A percentile compares a stretch with the other conserved stretches of the same genome.
Conservation (phyloP, 371 early-diverging fungal genomes). For the Actinomucor elegans region DNA sequence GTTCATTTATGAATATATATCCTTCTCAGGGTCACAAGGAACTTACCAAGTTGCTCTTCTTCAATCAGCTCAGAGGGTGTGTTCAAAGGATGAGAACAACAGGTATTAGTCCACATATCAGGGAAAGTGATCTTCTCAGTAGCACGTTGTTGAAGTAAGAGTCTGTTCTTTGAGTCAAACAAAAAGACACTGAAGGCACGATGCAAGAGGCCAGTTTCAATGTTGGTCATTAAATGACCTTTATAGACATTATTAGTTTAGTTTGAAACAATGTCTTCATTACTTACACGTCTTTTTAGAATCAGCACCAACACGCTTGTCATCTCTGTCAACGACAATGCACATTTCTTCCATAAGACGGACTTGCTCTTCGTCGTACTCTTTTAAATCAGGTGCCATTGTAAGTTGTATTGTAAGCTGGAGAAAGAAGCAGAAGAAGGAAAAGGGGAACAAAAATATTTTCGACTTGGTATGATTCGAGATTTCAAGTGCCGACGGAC, state of each 20-base stretch:
- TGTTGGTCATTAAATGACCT: slow-evolving; percentile 94
- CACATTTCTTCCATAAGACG: slow-evolving; percentile 97
- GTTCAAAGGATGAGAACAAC: slow-evolving; percentile 96
- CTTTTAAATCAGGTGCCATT: slow-evolving; percentile 61
- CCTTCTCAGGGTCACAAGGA: neutral
- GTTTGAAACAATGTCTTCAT: too few species aligned
- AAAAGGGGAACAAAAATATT: neutral
- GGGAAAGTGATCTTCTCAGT: slow-evolving; percentile 98
- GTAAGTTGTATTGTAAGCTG: slow-evolving; percentile 6
- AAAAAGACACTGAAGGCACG: slow-evolving; percentile 97
- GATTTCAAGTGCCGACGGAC: slow-evolving; percentile 1
- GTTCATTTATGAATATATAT: neutral
- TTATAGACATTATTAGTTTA: too few species aligned
- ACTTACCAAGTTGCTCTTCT: slow-evolving; percentile 68
- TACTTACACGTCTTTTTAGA: slow-evolving; percentile 92
- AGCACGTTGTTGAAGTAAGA: slow-evolving; percentile 94
- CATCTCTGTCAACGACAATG: slow-evolving; percentile 89
- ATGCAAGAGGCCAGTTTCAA: slow-evolving; percentile 85
- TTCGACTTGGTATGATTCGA: neutral
- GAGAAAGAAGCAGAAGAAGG: neutral
- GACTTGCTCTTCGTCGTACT: slow-evolving; percentile 85
- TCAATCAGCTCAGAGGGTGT: slow-evolving; percentile 80
- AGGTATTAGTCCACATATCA: slow-evolving; percentile 94
- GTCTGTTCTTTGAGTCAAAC: slow-evolving; percentile 77
- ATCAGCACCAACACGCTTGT: slow-evolving; percentile 81